Conservation (phyloP, 176 grass and related monocot genomes). For the Aegilops tauschii region DNA sequence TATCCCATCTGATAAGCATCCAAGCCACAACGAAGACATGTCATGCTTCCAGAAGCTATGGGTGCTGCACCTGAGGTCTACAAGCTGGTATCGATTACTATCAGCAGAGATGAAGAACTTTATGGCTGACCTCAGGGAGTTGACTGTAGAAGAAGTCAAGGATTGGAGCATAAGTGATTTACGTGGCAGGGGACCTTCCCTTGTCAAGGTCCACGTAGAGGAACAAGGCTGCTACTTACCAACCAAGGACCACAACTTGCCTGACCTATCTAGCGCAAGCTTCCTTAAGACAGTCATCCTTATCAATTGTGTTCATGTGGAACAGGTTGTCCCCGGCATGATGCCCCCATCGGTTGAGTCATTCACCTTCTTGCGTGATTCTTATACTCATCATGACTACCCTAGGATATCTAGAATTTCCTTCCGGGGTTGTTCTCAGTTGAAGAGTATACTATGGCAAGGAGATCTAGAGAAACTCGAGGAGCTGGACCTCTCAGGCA, state of each 20-base stretch:
- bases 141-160: neutral
- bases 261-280: neutral
- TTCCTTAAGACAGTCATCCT: neutral
- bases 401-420: neutral
- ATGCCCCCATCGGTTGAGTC: neutral
- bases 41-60: neutral
- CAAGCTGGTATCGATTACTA: neutral
- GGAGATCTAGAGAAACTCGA: rapidly evolving
- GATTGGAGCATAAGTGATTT: neutral
- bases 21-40: neutral
- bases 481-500: neutral
- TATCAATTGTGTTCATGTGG: neutral
- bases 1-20: neutral
- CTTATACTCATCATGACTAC: too few species aligned
- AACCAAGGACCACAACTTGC: too few species aligned
- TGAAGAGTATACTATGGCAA: neutral
- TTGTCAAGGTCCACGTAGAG: neutral
- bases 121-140: neutral
- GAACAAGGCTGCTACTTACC: too few species aligned
- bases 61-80: neutral
- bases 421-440: neutral
- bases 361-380: neutral
- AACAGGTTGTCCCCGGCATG: neutral
- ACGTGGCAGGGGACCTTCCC: too few species aligned
- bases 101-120: neutral